phyloP scores from a whole-genome alignment of 345 rosid genomes.

The Orychophragmus violaceus region DNA sequence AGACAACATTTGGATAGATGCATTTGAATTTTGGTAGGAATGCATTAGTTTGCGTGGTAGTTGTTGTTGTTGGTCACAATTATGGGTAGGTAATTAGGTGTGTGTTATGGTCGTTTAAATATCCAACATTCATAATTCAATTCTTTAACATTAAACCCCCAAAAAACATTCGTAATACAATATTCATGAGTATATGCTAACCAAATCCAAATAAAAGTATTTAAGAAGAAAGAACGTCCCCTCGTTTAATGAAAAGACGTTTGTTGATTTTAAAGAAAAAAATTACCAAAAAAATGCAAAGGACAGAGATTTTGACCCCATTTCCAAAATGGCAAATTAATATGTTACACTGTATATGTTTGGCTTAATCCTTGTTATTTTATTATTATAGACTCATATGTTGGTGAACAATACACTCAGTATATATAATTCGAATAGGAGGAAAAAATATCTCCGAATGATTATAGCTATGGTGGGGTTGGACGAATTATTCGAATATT shows the following conservation, averaged over 20 bases:
- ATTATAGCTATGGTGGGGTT: not conserved
- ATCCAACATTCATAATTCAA: not conserved
- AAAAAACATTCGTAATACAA: not conserved
- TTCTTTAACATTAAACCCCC: not conserved
- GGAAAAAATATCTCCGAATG: conserved; percentile 6
- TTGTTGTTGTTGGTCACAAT: conserved; percentile 12
- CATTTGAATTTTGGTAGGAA: not conserved
- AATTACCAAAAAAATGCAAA: not conserved
- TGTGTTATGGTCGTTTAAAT: not conserved
- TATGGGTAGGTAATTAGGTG: conserved; percentile 21
- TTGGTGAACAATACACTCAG: not conserved
- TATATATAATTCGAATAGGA: not conserved
- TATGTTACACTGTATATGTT: not conserved
- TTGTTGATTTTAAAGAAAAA: not conserved
- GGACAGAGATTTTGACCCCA: conserved; percentile 12
- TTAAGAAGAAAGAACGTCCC: conserved; percentile 1
- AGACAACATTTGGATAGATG: not conserved
- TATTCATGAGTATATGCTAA: not conserved
- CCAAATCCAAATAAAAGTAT: not conserved
- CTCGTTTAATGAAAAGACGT: conserved; percentile 14
- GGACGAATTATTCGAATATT: not conserved
- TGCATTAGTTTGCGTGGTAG: not conserved
- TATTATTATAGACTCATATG: not conserved
- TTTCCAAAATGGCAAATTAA: not conserved
- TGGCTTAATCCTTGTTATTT: not conserved